phyloP scores from a whole-genome alignment of 345 rosid genomes.

The Raphanus sativus region DNA sequence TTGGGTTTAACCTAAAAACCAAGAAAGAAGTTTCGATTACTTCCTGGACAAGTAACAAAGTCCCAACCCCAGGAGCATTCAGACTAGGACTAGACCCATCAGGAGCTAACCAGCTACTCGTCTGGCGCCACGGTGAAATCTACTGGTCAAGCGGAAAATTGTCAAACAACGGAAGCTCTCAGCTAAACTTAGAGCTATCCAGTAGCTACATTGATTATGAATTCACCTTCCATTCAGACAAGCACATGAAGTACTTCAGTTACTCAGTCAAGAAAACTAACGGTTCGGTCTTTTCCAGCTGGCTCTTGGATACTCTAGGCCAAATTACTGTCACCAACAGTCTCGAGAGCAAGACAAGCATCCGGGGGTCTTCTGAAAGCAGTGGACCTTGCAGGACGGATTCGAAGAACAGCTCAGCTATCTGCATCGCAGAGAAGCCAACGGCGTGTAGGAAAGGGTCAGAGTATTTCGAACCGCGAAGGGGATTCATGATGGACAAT shows the following conservation, averaged over 20 bases:
- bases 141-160: slow-evolving; percentile 62
- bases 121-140: slow-evolving; percentile 48
- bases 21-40: slow-evolving; percentile 47
- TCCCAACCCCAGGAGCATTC: slow-evolving; percentile 63
- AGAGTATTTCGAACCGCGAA: slow-evolving; percentile 42
- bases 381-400: slow-evolving; percentile 39
- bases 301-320: slow-evolving; percentile 56
- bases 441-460: slow-evolving; percentile 48
- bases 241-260: slow-evolving; percentile 50
- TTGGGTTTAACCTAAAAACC: slow-evolving; percentile 52
- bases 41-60: slow-evolving; percentile 51
- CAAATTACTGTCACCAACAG: slow-evolving; percentile 41
- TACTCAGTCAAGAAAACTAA: slow-evolving; percentile 40
- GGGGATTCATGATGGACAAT: slow-evolving; percentile 42
- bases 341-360: neutral
- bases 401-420: slow-evolving; percentile 39
- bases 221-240: slow-evolving; percentile 42
- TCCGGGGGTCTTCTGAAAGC: slow-evolving; percentile 30
- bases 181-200: slow-evolving; percentile 41
- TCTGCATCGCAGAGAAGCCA: slow-evolving; percentile 55
- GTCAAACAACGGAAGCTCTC: slow-evolving; percentile 47
- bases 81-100: slow-evolving; percentile 52
- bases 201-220: slow-evolving; percentile 28
- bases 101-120: slow-evolving; percentile 44
- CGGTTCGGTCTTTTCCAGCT: slow-evolving; percentile 40